Evolutionary conservation across 495 filamentous ascomycete genomes (phyloP), one percentile per base, ranked within the genome.

Genomic region (Hamigera avellanea): DNA sequence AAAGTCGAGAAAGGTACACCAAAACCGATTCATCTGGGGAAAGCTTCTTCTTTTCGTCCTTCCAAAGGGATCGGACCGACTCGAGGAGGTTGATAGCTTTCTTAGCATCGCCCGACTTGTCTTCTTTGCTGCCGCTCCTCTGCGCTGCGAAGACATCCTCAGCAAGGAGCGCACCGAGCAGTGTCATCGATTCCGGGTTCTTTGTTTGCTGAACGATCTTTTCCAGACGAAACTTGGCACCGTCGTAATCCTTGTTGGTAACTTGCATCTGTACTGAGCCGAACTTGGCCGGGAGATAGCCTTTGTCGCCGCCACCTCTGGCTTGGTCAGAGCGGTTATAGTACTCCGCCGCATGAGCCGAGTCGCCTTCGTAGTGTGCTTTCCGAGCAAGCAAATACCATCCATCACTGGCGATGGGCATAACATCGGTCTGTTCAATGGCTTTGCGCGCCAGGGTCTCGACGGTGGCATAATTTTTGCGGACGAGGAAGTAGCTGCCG

Each of bases 301-400:
- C 89, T 41, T 77, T 80, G 41, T 96, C 87, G 23, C 78, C 70
- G 2, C 86, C 88, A 37, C 88, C 88, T 42, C 93, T 70, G 28
- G 91, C 83, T 49, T 84, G 78, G 52, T 98, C 93, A 1, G 93
- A 84, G 41, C 83, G 78, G 26, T 74, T 71, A 56, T 96, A 98
- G 53, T 76, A 91, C 37, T 93, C 84, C 8, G 64, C 66, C 5
- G 91, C 87, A 28, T 70, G 76, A 8, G 77, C 59, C 14, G 68
- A 48, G 34, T 95, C 76, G 18, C 66, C 61, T 41, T 71, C 66
- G 27, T 82, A 83, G 57, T 98, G 91, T 42, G 83, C 79, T 50
- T 93, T 95, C 30, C 87, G 70, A 9, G 84, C 91, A 10, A 96
- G 76, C 3, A 94, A 61, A 58, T 94, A 96, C 86, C 86, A 95